Conservation (phyloP, 495 filamentous ascomycete species). For the Geopyxis carbonaria region DNA sequence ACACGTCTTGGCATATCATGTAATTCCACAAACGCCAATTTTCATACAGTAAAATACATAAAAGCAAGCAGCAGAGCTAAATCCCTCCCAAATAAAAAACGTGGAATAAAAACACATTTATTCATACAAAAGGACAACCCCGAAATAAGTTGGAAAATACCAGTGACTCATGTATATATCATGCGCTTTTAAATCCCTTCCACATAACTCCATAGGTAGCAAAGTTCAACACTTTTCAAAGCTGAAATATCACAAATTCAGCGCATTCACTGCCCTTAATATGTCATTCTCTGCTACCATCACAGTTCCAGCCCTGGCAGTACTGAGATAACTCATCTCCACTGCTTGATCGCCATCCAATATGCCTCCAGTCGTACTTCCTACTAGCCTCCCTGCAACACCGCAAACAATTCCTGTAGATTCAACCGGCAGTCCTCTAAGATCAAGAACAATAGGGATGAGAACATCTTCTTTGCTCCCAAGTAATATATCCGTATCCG, state of each 20-base stretch:
- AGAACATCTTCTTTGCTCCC: conserved; percentile 58
- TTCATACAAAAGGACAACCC: too few relatives aligned
- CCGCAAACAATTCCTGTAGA: conserved; percentile 89
- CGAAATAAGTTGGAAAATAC: too few relatives aligned
- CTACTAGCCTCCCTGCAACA: conserved; percentile 62
- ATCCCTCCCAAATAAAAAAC: too few relatives aligned
- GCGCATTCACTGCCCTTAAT: conserved; percentile 48
- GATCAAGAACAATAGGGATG: conserved; percentile 77
- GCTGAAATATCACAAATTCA: conserved; percentile 30
- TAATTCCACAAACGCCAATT: too few relatives aligned
- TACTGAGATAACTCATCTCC: conserved; percentile 85
- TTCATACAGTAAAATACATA: too few relatives aligned
- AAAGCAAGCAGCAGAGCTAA: too few relatives aligned
- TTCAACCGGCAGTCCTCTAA: conserved; percentile 65
- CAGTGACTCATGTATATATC: too few relatives aligned
- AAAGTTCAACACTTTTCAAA: too few relatives aligned
- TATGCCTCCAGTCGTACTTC: conserved; percentile 27
- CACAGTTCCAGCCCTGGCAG: conserved; percentile 76
- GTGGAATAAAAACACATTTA: too few relatives aligned
- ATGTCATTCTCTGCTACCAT: conserved; percentile 63
- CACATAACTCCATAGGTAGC: too few relatives aligned
- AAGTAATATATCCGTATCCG: conserved; percentile 42
- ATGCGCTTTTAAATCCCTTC: too few relatives aligned
- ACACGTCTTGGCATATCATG: too few relatives aligned
- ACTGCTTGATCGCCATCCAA: conserved; percentile 30